Evolutionary conservation across 2,329 filamentous ascomycete species (phyloP), one percentile per base, ranked within the genome.

Genomic region (Stemphylium vesicarium): DNA sequence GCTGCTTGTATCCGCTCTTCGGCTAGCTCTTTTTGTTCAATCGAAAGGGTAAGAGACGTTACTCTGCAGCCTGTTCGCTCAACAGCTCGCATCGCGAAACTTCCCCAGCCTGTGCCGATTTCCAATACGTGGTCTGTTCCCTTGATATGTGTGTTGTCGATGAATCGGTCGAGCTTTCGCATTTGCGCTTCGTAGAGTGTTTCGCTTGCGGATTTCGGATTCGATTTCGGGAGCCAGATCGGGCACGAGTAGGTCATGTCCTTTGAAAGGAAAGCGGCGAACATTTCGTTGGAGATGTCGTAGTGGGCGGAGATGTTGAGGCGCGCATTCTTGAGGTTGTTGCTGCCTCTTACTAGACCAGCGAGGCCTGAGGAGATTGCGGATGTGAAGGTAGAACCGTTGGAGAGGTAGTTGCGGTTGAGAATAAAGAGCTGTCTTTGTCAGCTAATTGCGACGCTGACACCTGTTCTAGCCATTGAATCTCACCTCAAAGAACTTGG

Each of bases 231-330:
- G 39, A 80, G 77, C 87, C 88, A 89, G 44, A 90, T 85, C 2
- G 88, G 84, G 68, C 88, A 90, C 0, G 87, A 90, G 65, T 90
- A 91, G 4, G 88, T 90, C 88, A 91, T 91, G 66, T 91, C 88
- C n/a, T 84, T 80, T 0, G 87, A 89, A 24, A 91, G 78, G 62
- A 91, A 91, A 0, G 88, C 86, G 5, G 87, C 85, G 64, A 91
- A 91, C 86, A 91, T 89, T 53, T 87, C 85, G 66, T 91, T 91
- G 60, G 85, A 87, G 58, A 91, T 89, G 65, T 92, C 88, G 70
- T 92, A 92, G 62, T 92, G 89, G 4, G 88, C 87, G 2, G 83
- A 83, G 47, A 89, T 86, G 68, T 92, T 90, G 38, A 89, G 78
- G 10, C 66, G 68, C 10, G 87, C 84, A 53, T 80, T 81, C 50